phyloP scores from a whole-genome alignment of 1,284 basidiomycete genomes.

The Inonotus obliquus region DNA sequence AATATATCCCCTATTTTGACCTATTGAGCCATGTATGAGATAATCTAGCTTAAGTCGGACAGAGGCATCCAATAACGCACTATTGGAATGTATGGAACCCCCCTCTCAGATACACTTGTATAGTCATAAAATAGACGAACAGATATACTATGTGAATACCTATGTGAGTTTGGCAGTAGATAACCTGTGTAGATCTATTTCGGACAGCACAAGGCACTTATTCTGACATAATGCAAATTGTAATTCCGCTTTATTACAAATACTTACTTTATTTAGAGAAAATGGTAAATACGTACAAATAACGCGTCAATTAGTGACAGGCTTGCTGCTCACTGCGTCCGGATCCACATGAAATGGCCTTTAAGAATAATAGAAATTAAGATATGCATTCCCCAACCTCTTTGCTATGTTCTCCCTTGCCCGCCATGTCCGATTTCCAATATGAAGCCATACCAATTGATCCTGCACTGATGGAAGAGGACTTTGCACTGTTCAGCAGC shows the following conservation, averaged over 20 bases:
- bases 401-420: not conserved
- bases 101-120: not conserved
- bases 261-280: not conserved
- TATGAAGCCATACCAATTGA: too few relatives aligned
- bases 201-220: not conserved
- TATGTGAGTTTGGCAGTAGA: not conserved
- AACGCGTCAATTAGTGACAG: conserved; percentile 1
- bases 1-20: not conserved
- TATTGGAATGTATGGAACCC: not conserved
- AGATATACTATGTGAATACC: not conserved
- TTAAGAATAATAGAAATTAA: not conserved
- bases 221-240: not conserved
- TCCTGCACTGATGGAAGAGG: too few relatives aligned
- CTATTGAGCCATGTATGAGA: not conserved
- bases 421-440: not conserved
- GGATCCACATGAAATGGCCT: not conserved
- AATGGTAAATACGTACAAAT: not conserved
- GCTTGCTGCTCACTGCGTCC: not conserved
- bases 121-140: not conserved
- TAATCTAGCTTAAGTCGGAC: not conserved
- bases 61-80: not conserved
- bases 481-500: too few relatives aligned
- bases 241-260: not conserved
- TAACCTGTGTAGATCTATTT: not conserved
- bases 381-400: not conserved